A percentile compares a stretch with the other conserved stretches of the same genome.
Evolutionary conservation across 2,329 filamentous ascomycete genomes (phyloP).

Genomic region (Colletotrichum sansevieriae): DNA sequence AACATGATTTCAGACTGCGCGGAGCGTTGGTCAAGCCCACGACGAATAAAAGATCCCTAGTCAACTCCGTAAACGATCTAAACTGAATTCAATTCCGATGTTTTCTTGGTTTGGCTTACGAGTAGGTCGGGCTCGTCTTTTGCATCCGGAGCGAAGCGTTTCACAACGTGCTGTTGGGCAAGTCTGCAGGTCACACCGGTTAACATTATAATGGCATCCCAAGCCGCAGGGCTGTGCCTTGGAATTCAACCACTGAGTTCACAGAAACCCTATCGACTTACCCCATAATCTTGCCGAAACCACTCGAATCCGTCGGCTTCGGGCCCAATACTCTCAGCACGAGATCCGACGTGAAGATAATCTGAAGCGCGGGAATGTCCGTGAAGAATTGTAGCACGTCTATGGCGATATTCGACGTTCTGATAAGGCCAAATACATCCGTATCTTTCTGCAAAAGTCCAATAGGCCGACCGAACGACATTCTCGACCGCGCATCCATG

Average conservation of each 20-base stretch:
- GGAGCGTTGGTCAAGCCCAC: no score
- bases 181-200: no score
- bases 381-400: constrained; percentile 31
- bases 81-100: no score
- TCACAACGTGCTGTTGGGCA: no score
- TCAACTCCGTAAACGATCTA: no score
- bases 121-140: no score
- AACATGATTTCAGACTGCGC: no score
- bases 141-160: no score
- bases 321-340: constrained; percentile 9
- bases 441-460: constrained; percentile 19
- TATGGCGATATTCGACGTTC: constrained; percentile 26
- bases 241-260: no score
- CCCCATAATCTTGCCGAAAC: constrained; percentile 35
- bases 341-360: constrained; percentile 11
- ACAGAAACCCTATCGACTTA: background rate
- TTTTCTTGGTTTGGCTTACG: no score
- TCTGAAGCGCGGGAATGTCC: constrained; percentile 26
- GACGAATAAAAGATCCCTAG: no score
- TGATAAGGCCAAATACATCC: constrained; percentile 21
- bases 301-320: constrained; percentile 22
- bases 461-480: constrained; percentile 21
- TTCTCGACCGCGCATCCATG: constrained; percentile 34
- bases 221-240: background rate
- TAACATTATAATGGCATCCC: background rate